Base-by-base conservation (phyloP, 2,329 filamentous ascomycete species). In the Hyphodiscus sp. region DNA sequence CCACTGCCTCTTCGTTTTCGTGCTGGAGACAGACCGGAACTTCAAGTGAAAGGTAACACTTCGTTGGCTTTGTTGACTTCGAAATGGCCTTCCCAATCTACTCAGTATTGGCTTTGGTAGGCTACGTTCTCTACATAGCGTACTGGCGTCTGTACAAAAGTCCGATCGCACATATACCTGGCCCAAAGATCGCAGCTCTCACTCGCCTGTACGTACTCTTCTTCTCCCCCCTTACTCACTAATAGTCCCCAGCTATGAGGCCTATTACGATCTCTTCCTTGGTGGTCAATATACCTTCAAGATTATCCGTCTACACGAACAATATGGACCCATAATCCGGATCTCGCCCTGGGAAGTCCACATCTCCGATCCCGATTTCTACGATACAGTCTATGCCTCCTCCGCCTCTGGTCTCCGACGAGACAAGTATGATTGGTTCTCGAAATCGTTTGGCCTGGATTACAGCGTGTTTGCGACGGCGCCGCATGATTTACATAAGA, bases 231-330 rank as follows among this genome's bases (percentile, higher is more conserved):
- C 20, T 13, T 19, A 20, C 26, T n/a, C 20, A 42, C 47, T 54
- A 18, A 57, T 41, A 50, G 56, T 38, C 23, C 8, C 9, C 43
- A 61, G 61, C 59, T 66, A 66, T 47, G 58, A 63, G 41, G 46
- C 56, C 13, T 76, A 74, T 60, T 74, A 74, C 54, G 73, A 76
- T 51, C 63, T 74, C 19, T 50, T 72, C 43, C 63, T 69, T 4
- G 67, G 69, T 6, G 74, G 73, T 1, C 65, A 73, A 59, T 76
- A 74, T 55, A 73, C 65, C 15, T 73, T 69, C 59, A 68, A 74
- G 52, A 71, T 76, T 20, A 61, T 66, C 41, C 63, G 71, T 48
- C 60, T 76, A 59, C 74, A 76, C 59, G 60, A 70, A 45, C 58
- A 63, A 58, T 76, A 75, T 52, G 66, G 65, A 11, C 67, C 69